These are phyloP conservation scores for Kodamaea fungicola DNA, from an alignment of 1,139 yeast species.

Conservation along the genomic window DNA sequence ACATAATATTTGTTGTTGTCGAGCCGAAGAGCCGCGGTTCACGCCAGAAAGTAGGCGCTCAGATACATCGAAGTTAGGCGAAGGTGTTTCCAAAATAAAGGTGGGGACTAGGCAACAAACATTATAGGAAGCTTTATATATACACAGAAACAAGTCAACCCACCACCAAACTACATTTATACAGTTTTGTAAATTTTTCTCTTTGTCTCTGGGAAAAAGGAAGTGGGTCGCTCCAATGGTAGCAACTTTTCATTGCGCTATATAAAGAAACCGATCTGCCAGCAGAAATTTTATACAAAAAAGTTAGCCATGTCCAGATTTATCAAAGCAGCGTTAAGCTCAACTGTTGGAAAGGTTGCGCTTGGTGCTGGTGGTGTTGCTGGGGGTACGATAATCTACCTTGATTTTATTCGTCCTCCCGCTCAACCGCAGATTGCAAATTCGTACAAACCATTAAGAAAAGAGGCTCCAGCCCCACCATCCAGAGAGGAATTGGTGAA, in stretches of 20 bases:
- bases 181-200: not conserved
- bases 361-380: slow-evolving; percentile 20
- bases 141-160: no score
- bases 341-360: slow-evolving; percentile 6
- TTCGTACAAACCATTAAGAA: slow-evolving; percentile 37
- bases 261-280: not conserved
- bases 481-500: slow-evolving; percentile 32
- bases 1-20: no score
- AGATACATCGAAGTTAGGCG: no score
- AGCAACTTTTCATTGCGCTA: not conserved
- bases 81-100: no score
- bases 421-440: slow-evolving; percentile 24
- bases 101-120: no score
- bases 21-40: no score
- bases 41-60: no score
- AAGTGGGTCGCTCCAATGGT: not conserved
- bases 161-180: no score
- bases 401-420: slow-evolving; percentile 42
- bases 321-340: slow-evolving; percentile 1
- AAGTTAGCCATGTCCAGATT: slow-evolving; percentile 6
- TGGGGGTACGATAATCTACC: slow-evolving; percentile 40
- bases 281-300: not conserved
- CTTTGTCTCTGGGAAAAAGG: not conserved
- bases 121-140: no score
- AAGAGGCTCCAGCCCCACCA: slow-evolving; percentile 35